Conservation (phyloP, 305 asterid genomes). For the Coffea humblotiana region DNA sequence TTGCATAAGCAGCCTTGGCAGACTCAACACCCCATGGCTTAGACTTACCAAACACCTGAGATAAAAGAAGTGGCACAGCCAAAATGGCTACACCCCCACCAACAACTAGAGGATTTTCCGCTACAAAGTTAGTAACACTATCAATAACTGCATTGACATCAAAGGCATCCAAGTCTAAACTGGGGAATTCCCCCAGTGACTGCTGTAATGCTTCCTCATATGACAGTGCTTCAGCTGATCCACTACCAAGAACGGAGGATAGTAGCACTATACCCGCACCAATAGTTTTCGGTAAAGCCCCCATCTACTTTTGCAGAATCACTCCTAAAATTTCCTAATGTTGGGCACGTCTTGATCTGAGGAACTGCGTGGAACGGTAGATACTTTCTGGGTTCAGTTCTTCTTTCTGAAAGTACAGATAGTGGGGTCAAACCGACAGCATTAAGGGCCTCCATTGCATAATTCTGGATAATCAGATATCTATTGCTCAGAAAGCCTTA, state of each 20-base stretch:
- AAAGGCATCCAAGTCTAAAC: constrained; percentile 51
- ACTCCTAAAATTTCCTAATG: constrained; percentile 12
- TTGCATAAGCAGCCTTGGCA: constrained; percentile 76
- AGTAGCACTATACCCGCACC: constrained; percentile 53
- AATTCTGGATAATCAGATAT: constrained; percentile 5
- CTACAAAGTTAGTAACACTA: constrained; percentile 44
- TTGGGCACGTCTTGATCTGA: constrained; percentile 42
- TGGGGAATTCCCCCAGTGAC: constrained; percentile 32
- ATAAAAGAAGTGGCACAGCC: constrained; percentile 66
- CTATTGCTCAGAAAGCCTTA: constrained; percentile 22
- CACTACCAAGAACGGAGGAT: constrained; percentile 54
- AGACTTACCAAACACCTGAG: constrained; percentile 62
- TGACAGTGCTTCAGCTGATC: constrained; percentile 67
- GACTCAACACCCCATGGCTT: constrained; percentile 84
- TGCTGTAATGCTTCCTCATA: constrained; percentile 83
- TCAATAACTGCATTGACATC: constrained; percentile 52
- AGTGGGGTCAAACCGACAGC: constrained; percentile 69
- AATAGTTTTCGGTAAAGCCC: constrained; percentile 37
- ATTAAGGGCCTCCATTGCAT: constrained; percentile 82
- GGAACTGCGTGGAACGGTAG: constrained; percentile 33
- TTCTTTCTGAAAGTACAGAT: constrained; percentile 69
- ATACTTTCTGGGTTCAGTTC: constrained; percentile 51
- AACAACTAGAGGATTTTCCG: constrained; percentile 63
- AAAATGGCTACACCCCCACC: constrained; percentile 64
- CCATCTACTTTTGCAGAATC: constrained; percentile 13